phyloP scores from a whole-genome alignment of 352 stramenopile species.

The Pythium dissimile region DNA sequence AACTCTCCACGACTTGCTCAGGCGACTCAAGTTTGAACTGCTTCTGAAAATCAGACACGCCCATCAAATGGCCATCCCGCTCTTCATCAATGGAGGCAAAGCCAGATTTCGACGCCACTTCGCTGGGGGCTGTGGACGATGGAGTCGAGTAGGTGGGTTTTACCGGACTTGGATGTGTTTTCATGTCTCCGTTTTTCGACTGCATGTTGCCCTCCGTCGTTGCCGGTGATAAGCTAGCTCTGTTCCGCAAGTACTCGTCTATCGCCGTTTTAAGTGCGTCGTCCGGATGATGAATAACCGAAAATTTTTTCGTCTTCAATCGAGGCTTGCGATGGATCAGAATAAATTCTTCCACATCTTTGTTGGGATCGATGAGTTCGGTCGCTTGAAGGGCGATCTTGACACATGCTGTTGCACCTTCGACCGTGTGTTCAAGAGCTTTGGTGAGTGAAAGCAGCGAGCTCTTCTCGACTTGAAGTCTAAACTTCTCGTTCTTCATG shows the following conservation, averaged over 20 bases:
- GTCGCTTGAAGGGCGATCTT: conserved; percentile 38
- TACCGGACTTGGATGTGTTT: conserved; percentile 7
- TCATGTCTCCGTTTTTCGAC: background rate
- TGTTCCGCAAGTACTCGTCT: conserved; percentile 36
- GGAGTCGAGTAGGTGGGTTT: conserved; percentile 5
- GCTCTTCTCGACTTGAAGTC: conserved; percentile 78
- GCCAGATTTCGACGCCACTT: conserved; percentile 1
- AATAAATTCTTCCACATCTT: conserved; percentile 71
- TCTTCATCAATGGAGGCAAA: conserved; percentile 31
- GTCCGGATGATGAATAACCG: conserved; percentile 42
- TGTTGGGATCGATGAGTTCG: conserved; percentile 47
- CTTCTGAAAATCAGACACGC: conserved; percentile 72
- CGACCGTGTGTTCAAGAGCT: conserved; percentile 62
- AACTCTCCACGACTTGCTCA: conserved; percentile 83
- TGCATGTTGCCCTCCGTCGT: conserved; percentile 12
- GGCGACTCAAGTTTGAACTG: conserved; percentile 73
- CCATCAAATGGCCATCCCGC: conserved; percentile 41
- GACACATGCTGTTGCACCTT: conserved; percentile 32
- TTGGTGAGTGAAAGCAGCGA: conserved; percentile 66
- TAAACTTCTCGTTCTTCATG: conserved; percentile 88
- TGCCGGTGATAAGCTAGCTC: conserved; percentile 1
- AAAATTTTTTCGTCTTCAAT: conserved; percentile 38
- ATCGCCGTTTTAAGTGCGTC: conserved; percentile 54
- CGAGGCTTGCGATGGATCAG: conserved; percentile 39
- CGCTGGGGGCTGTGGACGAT: background rate